These are phyloP conservation scores for Brassica nigra DNA, from an alignment of 345 rosid genomes.

Conservation along the genomic window DNA sequence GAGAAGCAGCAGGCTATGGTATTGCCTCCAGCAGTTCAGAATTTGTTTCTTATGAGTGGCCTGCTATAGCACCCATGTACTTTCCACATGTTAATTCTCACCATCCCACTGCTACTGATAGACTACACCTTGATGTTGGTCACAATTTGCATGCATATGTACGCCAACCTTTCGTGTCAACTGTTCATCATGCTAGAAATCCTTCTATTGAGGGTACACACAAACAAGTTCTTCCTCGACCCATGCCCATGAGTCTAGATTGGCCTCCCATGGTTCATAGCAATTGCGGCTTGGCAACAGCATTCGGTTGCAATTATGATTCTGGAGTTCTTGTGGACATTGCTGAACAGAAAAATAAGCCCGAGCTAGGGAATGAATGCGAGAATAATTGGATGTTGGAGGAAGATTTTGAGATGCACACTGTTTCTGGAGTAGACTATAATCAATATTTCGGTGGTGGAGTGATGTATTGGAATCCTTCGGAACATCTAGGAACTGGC, in stretches of 20 bases:
- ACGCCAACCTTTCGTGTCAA: conserved; percentile 72
- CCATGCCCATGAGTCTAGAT: conserved; percentile 86
- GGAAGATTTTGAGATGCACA: conserved; percentile 86
- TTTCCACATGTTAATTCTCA: conserved; percentile 73
- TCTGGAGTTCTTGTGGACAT: conserved; percentile 68
- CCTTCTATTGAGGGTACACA: conserved; percentile 65
- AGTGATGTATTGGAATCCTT: conserved; percentile 97
- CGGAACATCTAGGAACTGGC: conserved; percentile 79
- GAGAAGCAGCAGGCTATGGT: conserved; percentile 40
- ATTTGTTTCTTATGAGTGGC: conserved; percentile 85
- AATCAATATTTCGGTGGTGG: conserved; percentile 96
- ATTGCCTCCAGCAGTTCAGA: conserved; percentile 51
- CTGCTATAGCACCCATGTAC: conserved; percentile 69
- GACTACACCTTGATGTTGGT: conserved; percentile 95
- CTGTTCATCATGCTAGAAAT: conserved; percentile 76
- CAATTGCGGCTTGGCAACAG: conserved; percentile 65
- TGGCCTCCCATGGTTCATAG: conserved; percentile 96
- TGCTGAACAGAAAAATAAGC: conserved; percentile 57
- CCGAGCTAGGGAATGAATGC: conserved; percentile 64
- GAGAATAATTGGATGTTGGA: conserved; percentile 90
- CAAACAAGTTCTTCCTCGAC: conserved; percentile 65
- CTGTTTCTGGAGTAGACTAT: conserved; percentile 84
- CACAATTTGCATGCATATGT: conserved; percentile 74
- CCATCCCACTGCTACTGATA: conserved; percentile 84
- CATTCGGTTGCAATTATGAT: conserved; percentile 71